These are phyloP conservation scores for Capronia coronata DNA, from an alignment of 2,329 filamentous ascomycete genomes.

Conservation along the genomic window DNA sequence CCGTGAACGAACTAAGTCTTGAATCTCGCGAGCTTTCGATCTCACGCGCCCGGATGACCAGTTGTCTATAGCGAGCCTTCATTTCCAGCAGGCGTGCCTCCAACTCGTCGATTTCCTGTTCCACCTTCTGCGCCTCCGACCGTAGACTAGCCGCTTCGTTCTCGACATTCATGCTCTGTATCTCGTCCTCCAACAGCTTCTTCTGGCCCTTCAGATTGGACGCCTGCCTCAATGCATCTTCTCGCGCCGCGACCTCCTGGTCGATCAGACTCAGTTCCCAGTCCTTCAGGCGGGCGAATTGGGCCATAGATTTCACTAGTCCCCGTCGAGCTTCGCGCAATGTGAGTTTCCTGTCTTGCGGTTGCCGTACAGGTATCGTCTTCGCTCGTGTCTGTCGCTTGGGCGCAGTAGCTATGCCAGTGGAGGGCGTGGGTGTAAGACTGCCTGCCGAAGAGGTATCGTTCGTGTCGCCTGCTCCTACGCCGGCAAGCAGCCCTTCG, in stretches of 20 bases:
- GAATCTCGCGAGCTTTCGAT: constrained; percentile 54
- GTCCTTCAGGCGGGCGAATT: constrained; percentile 50
- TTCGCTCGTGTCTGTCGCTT: constrained; percentile 32
- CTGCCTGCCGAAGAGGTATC: constrained; percentile 45
- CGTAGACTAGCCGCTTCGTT: constrained; percentile 44
- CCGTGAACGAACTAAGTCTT: constrained; percentile 53
- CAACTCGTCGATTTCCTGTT: constrained; percentile 52
- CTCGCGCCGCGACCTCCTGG: constrained; percentile 40
- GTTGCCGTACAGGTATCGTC: constrained; percentile 37
- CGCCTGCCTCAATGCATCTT: constrained; percentile 46
- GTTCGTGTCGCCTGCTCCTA: constrained; percentile 37
- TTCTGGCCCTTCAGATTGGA: constrained; percentile 47
- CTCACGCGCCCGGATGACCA: constrained; percentile 48
- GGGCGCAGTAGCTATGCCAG: constrained; percentile 25
- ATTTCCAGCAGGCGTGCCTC: constrained; percentile 52
- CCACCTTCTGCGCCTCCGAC: constrained; percentile 47
- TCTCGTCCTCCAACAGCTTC: constrained; percentile 45
- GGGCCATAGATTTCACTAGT: constrained; percentile 52
- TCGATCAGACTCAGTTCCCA: constrained; percentile 50
- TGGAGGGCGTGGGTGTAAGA: constrained; percentile 38
- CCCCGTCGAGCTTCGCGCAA: constrained; percentile 50
- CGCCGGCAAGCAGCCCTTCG: constrained; percentile 49
- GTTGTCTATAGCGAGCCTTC: constrained; percentile 48
- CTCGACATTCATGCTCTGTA: constrained; percentile 44
- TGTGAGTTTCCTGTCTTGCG: constrained; percentile 43